Conservation (phyloP, 805 yeast species). For the Cyberlindnera misumaiensis region DNA sequence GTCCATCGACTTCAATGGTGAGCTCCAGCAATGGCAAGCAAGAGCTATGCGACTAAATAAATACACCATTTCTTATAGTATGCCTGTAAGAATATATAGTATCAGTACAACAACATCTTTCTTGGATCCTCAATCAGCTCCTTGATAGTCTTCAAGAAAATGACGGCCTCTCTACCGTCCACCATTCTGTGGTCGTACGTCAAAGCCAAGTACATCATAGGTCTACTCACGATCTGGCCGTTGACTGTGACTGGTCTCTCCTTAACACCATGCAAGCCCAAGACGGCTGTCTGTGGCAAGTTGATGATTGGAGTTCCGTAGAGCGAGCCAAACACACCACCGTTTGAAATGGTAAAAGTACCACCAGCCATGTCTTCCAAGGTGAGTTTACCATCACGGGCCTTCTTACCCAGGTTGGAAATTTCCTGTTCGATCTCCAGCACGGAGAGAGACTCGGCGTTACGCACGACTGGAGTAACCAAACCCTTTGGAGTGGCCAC, state of each 20-base stretch:
- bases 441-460: conserved; percentile 85
- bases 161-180: conserved; percentile 98
- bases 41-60: background rate
- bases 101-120: conserved; percentile 73
- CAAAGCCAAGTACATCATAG: conserved; percentile 99
- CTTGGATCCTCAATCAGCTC: conserved; percentile 98
- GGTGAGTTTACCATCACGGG: conserved; percentile 94
- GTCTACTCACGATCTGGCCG: conserved; percentile 94
- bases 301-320: conserved; percentile 98
- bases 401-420: conserved; percentile 74
- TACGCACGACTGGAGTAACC: conserved; percentile 96
- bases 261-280: conserved; percentile 96
- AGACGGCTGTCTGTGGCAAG: conserved; percentile 96
- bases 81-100: too few species aligned
- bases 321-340: conserved; percentile 97
- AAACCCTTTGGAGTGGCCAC: conserved; percentile 99
- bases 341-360: conserved; percentile 97
- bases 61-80: background rate
- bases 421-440: conserved; percentile 89
- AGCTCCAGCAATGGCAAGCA: too few species aligned
- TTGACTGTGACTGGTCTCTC: conserved; percentile 95
- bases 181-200: conserved; percentile 97
- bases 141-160: conserved; percentile 91
- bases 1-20: too few species aligned
- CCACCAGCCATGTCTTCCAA: conserved; percentile 99